Evolutionary conservation across 2,329 filamentous ascomycete species (phyloP), one percentile per base, ranked within the genome.

Genomic region (Geosmithia flava): DNA sequence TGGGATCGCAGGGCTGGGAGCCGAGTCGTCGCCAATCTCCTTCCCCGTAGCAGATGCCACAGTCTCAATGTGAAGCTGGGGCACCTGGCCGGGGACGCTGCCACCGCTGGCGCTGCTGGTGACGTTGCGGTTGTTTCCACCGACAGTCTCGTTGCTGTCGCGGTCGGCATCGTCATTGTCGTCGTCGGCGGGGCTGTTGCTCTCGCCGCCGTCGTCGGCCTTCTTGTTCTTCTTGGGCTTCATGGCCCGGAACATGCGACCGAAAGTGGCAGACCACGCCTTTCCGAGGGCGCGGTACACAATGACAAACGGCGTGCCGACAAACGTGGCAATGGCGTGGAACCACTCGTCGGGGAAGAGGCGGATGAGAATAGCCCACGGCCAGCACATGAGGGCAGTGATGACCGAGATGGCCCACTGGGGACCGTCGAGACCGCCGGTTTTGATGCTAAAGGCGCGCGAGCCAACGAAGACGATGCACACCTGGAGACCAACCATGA

Each of bases 391-490:
- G 2, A 68, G 62, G 1, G 70, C 73, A 2, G 72, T 54, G 17
- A 74, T 59, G 17, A 78, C 42, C 27, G 67, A 76, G 47, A 76
- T 71, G 11, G 67, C 75, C 76, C 76, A 80, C 57, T 78, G 74
- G 2, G 59, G 54, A 1, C 72, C 74, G 48, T 68, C 65, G 17
- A 55, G 49, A 19, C 39, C 48, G 20, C 45, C 47, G 20, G 58
- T 57, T 27, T 65, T 67, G 53, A 80, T 73, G 23, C 68, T 63
- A 59, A 80, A 78, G 2, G 75, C 76, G 17, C 63, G 59, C 37
- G 73, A 74, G 19, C 78, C 78, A 16, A 80, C 64, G 50, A 76
- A 80, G 53, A 80, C 65, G 53, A 81, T 81, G 47, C 72, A 60
- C 47, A 79, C 59, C 53, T 81, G 78, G 2, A 73, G 67, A 10